phyloP scores from a whole-genome alignment of 192 early-diverging fungal species.

The Chytriomyces confervae region DNA sequence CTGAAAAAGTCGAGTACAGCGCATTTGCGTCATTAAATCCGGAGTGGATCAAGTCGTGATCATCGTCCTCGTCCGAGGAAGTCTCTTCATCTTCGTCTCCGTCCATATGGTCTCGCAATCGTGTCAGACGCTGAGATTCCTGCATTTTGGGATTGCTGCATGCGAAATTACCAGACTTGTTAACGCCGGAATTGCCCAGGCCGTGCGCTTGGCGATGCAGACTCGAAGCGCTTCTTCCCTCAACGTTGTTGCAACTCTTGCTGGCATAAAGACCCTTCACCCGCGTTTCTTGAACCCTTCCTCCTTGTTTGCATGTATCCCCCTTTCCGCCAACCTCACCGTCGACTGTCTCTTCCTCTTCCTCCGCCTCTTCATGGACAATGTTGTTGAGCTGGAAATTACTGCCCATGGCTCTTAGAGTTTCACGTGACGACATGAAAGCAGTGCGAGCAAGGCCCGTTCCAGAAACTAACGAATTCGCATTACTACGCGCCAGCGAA shows the following conservation, averaged over 20 bases:
- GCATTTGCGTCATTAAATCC: not conserved
- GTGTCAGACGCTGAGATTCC: too few relatives aligned
- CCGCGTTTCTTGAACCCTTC: not conserved
- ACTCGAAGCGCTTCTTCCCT: not conserved
- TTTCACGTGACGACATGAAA: constrained; percentile 25
- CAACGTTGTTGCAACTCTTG: constrained; percentile 3
- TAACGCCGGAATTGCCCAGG: too few relatives aligned
- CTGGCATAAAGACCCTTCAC: not conserved
- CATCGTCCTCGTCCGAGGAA: not conserved
- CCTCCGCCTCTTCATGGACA: constrained; percentile 38
- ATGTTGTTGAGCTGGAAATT: constrained; percentile 38
- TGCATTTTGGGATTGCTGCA: too few relatives aligned
- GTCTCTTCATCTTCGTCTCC: constrained; percentile 14
- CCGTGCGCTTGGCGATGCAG: not conserved
- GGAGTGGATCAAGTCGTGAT: not conserved
- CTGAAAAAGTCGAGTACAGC: too few relatives aligned
- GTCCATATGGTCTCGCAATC: not conserved
- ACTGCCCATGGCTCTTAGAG: constrained; percentile 6
- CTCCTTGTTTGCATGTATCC: not conserved
- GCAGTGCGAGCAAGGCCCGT: constrained; percentile 16
- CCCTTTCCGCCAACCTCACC: not conserved
- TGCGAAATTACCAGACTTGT: too few relatives aligned
- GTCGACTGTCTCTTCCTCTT: constrained; percentile 5
- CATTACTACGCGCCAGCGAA: not conserved
- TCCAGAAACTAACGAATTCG: not conserved